Base-by-base conservation (phyloP, 202 grass and related monocot genomes). In the Elaeis oleifera region DNA sequence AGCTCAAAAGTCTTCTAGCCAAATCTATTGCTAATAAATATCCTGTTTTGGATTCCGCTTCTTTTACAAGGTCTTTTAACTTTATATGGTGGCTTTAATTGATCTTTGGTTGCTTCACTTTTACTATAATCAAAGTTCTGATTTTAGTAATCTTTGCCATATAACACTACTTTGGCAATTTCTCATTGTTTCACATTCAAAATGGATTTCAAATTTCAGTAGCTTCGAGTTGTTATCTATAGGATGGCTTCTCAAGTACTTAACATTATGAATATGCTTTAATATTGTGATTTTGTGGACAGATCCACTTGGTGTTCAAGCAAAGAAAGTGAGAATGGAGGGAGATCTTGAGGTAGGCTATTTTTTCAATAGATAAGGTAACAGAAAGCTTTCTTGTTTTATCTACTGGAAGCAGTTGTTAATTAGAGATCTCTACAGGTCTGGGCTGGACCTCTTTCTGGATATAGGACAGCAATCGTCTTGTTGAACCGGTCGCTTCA, bases 271-370 rank as follows among this genome's bases (percentile, higher is more conserved):
- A 44, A 9, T 2, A 13, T 44, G 36, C 36, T 44, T 44, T 44
- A 44, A 44, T 44, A 13, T 44, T 44, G 36, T 44, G 32, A 44
- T 44, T 44, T 44, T 2, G 3, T 13, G 36, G 36, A 44, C 71
- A 90, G 87, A 97, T 61, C 17, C 81, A 48, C 74, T 91, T 5
- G 88, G 92, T 54, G 28, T 91, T 65, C 88, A 91, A 87, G 92
- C 68, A 59, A 91, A 89, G 76, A 92, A 97, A 73, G 88, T 92
- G 19, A 69, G 80, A 77, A 92, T 77, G 82, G 79, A 91, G 23
- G 92, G 92, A 49, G 86, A 81, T 79, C 71, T 16, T 53, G 84
- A 97, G 92, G 82, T 85, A 75, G n/a, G 20, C 5, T 22, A 21
- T 6, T 64, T 24, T 16, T 17, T 61, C 13, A 6, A 5, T 58